Percentiles rank a stretch among this genome's conserved stretches.
Evolutionary conservation across 2,329 filamentous ascomycete species (phyloP).

Genomic region (Hortaea werneckii): DNA sequence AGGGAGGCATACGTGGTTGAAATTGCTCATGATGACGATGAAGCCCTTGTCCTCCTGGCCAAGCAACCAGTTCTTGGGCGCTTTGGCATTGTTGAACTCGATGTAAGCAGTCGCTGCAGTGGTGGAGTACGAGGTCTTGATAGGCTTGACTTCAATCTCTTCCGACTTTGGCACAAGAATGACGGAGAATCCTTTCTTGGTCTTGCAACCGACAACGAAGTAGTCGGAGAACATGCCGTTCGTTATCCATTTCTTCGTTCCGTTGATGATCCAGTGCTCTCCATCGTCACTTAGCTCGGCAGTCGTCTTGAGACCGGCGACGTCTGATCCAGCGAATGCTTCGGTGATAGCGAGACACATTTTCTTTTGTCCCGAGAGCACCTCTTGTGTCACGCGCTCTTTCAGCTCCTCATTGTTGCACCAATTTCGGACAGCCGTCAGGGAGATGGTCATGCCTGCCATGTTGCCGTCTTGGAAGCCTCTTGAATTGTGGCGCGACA

Average conservation of each 20-base stretch:
- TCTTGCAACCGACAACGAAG: conserved; percentile 72
- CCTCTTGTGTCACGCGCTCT: conserved; percentile 58
- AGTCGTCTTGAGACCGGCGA: conserved; percentile 69
- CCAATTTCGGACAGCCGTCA: conserved; percentile 74
- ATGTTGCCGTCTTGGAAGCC: conserved; percentile 83
- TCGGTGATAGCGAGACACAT: conserved; percentile 82
- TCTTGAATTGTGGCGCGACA: conserved; percentile 60
- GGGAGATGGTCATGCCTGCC: conserved; percentile 73
- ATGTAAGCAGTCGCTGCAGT: conserved; percentile 70
- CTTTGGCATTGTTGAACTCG: conserved; percentile 78
- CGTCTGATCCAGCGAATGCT: conserved; percentile 76
- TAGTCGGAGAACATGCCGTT: conserved; percentile 74
- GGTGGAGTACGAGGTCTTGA: conserved; percentile 74
- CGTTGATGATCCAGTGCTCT: conserved; percentile 60
- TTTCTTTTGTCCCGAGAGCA: conserved; percentile 73
- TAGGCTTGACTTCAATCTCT: conserved; percentile 63
- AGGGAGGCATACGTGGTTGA: conserved; percentile 55
- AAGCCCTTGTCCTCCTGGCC: conserved; percentile 81
- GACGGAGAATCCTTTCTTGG: conserved; percentile 68
- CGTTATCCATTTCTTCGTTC: conserved; percentile 69
- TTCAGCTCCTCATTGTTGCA: conserved; percentile 57
- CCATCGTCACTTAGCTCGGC: conserved; percentile 67
- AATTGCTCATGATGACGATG: conserved; percentile 73
- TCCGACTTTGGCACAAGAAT: conserved; percentile 64
- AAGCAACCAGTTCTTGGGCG: conserved; percentile 66